Evolutionary conservation across 441 rosid genomes (phyloP), one percentile per base, ranked within the genome.

Genomic region (Populus trichocarpa): DNA sequence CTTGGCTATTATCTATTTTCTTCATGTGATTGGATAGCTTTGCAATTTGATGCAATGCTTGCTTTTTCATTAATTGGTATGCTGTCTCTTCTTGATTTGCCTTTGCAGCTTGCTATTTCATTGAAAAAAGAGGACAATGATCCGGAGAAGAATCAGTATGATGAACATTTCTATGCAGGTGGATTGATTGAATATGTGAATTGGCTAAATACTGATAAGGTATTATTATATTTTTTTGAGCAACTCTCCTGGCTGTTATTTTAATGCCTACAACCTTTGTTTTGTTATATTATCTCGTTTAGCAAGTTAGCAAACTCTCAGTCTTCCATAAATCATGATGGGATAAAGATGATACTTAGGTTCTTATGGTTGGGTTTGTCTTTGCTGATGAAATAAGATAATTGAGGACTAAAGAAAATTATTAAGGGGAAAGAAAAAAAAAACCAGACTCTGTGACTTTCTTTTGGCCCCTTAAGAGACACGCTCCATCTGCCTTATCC

Each of bases 141-240:
- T 88, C 91, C 85, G 59, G 94, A 83, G 81, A 92, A 89, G 81
- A 75, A 67, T 82, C 83, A 89, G 75, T 86, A 79, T 81, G 87
- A 86, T 84, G 94, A 94, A 85, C 93, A 89, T 83, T 88, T 78
- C 81, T 96, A 84, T 77, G 93, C 95, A 38, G 98, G 99, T 70
- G 99, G 99, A n/a, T 81, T 96, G 87, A 80, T 82, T 71, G 99
- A 96, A 83, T 96, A 94, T 80, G 98, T 94, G 79, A 87, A 89
- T 72, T 96, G 98, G 99, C 88, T 94, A 70, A 96, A 96, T 79
- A 75, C 85, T 68, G 98, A 94, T 69, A 96, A 96, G 97, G 98
- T 93, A 83, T 74, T 78, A 32, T 35, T 70, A 11, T 3, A 11
- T 11, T n/a, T 70, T 71, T 59, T 32, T 57, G 32, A 64, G 22